Percentiles rank a stretch among this genome's conserved stretches.
These are phyloP conservation scores for Backusella circina DNA, from an alignment of 192 early-diverging fungal genomes.

Conservation along the genomic window DNA sequence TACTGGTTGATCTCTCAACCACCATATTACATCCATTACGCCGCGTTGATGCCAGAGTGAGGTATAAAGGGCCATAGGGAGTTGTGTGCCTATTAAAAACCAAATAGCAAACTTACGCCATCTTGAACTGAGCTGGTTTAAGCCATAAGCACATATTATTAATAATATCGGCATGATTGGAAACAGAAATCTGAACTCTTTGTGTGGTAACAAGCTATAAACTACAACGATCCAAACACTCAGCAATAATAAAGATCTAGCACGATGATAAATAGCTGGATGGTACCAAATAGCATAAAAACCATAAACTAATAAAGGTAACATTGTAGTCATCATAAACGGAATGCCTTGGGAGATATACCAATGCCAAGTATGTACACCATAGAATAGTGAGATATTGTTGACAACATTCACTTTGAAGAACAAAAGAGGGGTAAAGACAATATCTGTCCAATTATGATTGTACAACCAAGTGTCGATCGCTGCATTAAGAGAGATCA, in stretches of 20 bases:
- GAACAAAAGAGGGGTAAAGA: constrained; percentile 77
- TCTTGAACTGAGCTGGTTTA: constrained; percentile 10
- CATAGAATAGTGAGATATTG: constrained; percentile 86
- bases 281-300: constrained; percentile 28
- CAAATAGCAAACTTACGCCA: constrained; percentile 12
- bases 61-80: constrained; percentile 67
- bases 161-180: constrained; percentile 73
- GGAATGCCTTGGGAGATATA: constrained; percentile 84
- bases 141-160: constrained; percentile 44
- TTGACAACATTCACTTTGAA: constrained; percentile 78
- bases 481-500: constrained; percentile 18
- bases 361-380: constrained; percentile 89
- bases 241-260: constrained; percentile 33
- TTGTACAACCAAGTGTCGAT: constrained; percentile 75
- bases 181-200: constrained; percentile 95
- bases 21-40: constrained; percentile 81
- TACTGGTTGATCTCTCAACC: constrained; percentile 52
- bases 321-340: constrained; percentile 67
- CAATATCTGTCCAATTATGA: constrained; percentile 59
- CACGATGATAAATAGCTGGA: background rate
- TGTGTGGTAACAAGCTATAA: constrained; percentile 83
- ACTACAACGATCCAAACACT: constrained; percentile 47
- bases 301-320: constrained; percentile 65
- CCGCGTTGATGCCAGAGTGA: constrained; percentile 86
- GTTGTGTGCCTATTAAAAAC: constrained; percentile 62